Evolutionary conservation across 345 rosid species (phyloP), one percentile per base, ranked within the genome.

Genomic region (Gossypium ekmanianum): DNA sequence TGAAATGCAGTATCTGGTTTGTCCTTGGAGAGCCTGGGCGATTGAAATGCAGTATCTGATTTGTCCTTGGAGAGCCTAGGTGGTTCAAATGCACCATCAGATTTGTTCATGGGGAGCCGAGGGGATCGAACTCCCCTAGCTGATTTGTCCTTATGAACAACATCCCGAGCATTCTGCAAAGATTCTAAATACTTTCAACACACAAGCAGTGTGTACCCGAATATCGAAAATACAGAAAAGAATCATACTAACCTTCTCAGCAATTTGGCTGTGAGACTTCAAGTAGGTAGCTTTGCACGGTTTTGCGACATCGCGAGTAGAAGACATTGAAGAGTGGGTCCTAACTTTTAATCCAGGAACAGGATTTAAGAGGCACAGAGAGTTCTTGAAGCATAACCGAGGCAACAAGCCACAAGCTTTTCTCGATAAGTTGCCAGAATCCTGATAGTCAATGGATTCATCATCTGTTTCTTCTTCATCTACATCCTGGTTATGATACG

Each of bases 361-460:
- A 54, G 94, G 89, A 72, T 87, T 91, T 54, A 91, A 77, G 76
- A 90, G 85, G 56, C 78, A 54, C 52, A 86, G 16, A 50, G 97
- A 84, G 66, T 84, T 91, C 82, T 85, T 88, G 51, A 90, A 80
- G 83, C 94, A 89, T 48, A 91, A 74, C 14, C 84, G 88, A 74
- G 96, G 94, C 76, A 94, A 74, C 74, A 92, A 79, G 14, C 97
- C 93, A 77, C 98, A 93, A 55, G 85, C 94, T 83, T 87, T 90
- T 58, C 84, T 85, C 34, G 89, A 77, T 79, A 86, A 62, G 66
- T 79, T 81, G 11, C 80, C 78, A 26, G 81, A 79, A 69, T 79
- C 75, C 22, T 83, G 79, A 67, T 71, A 84, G 52, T 80, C 85
- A 64, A 79, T 83, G 20, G 76, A 83, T 71, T 82, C 87, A 56